Conservation (phyloP, 305 asterid species). For the Salvia sclarea region DNA sequence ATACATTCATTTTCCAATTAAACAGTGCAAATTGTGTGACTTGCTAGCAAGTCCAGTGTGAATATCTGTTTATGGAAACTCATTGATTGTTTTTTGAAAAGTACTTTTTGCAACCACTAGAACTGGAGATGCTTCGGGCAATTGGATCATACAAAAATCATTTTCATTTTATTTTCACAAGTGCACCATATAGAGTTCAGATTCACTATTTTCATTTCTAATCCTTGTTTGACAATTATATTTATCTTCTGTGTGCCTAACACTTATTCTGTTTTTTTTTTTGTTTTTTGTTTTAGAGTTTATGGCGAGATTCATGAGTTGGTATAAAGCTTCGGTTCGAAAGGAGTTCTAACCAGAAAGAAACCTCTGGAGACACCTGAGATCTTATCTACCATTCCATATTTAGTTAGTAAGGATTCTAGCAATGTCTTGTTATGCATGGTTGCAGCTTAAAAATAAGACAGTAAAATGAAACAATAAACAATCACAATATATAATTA, state of each 20-base stretch:
- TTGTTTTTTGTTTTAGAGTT: constrained; percentile 36
- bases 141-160: background rate
- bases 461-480: background rate
- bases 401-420: background rate
- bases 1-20: background rate
- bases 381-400: background rate
- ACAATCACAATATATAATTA: background rate
- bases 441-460: constrained; percentile 1
- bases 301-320: constrained; percentile 62
- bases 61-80: background rate
- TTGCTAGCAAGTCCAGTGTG: background rate
- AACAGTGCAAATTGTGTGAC: background rate
- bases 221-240: constrained; percentile 9
- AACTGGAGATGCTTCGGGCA: background rate
- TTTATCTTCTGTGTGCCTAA: background rate
- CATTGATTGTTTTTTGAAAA: background rate
- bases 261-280: constrained; percentile 18
- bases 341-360: constrained; percentile 10
- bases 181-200: background rate
- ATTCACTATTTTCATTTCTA: background rate
- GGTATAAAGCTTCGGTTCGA: constrained; percentile 31
- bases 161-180: background rate
- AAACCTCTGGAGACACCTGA: background rate
- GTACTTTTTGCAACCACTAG: background rate
- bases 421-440: background rate